Evolutionary conservation across 768 basidiomycete genomes (phyloP), one percentile per base, ranked within the genome.

Genomic region (Krasilnikovozyma curviuscula): DNA sequence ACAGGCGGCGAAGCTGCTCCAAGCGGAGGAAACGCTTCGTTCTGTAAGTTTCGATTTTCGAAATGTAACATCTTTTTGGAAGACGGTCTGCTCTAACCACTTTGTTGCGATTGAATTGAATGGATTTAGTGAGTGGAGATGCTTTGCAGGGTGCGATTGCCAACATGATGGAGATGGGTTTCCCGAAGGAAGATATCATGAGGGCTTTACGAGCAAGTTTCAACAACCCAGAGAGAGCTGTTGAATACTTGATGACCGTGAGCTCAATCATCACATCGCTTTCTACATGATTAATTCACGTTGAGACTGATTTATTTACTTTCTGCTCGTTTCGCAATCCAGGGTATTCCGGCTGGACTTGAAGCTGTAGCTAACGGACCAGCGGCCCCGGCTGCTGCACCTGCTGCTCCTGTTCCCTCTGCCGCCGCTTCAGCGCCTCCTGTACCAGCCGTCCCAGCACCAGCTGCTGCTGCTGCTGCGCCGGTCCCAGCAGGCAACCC

Each of bases 211-310:
- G 85, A 50, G 93, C 89, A 24, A 88, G 83, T 61, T 98, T 74
- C 68, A 98, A 98, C 66, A 97, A 98, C 66, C 83, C 93, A 7
- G 88, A 97, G 57, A 75, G 93, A 27, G 93, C 93, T 7, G 91
- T 86, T n/a, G 93, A 98, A 64, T 98, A 98, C 65, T 68, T 98
- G 47, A 79, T 97, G 75, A 91, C 61, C 52, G 91, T 89, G 57
- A 55, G 79, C 67, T 29, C 8, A 4, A 32, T 3, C 34, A 12
- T 18, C 25, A 45, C 29, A 18, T 12, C 29, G 18, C 12, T 14
- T 39, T 12, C 13, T 35, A 60, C 40, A 56, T 59, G 32, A 31
- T 21, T n/a, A 6, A 16, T n/a, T 10, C 16, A 33, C 19, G 9
- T n/a, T 14, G 14, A 32, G 2, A 29, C 19, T 34, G 2, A 24